Base-by-base conservation (phyloP, 164 flowering plant species). In the Paratinospora sagittata region DNA sequence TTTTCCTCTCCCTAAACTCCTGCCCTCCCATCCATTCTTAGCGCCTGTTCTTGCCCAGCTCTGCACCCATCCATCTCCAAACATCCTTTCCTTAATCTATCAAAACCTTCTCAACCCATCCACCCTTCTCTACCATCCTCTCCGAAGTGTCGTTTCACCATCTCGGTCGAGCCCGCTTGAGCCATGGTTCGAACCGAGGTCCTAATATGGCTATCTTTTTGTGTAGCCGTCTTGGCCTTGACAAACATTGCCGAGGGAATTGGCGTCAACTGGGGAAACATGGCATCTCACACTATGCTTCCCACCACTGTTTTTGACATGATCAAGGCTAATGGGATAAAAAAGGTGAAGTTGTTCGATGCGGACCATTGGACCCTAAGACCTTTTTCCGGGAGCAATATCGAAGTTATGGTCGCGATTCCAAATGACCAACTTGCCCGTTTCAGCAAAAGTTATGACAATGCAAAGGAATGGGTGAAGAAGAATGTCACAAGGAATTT, bases 181-280 rank as follows among this genome's bases (percentile, higher is more conserved):
- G 67, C 75, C 74, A 77, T 72, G 79, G 75, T 63, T 60, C 68
- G 43, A 26, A 68, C 77, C 69, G 52, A 68, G 77, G 68, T 66
- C 72, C 63, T 79, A 24, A n/a, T 63, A 66, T 82, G 77, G 78
- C 47, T 72, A 33, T 63, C 36, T n/a, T n/a, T 30, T 45, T 73
- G 69, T 68, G 45, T 72, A 34, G 27, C 68, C 27, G 23, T 70
- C 27, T n/a, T 64, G 58, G 64, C 72, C 73, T 41, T 65, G 23
- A 61, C 67, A 8, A 41, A 17, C 7, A 27, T 27, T 58, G 86
- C 63, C 3, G 70, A 80, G 14, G 83, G 82, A 19, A 49, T 93
- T 1, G 97, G 98, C 9, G 91, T 94, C 43, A 94, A 94, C 23
- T 94, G 98, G 98, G 97, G 98, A 0, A 86, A 83, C 16, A 74